Percentiles rank a stretch among this genome's conserved stretches.
Conservation (phyloP, 495 filamentous ascomycete genomes). For the Apiosordaria backusii region DNA sequence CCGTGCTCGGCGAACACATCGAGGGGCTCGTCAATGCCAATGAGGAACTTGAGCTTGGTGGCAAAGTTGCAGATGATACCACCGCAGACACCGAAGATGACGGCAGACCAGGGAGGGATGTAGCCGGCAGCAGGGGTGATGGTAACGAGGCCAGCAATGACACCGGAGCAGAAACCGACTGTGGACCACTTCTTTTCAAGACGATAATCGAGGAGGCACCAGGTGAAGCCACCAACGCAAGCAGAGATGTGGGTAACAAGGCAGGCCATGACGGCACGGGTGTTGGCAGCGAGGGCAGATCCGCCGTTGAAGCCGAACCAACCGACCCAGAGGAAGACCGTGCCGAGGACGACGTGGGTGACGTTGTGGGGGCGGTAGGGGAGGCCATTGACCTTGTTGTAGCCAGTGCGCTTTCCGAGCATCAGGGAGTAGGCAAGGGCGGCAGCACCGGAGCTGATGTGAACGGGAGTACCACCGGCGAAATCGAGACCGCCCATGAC, state of each 20-base stretch:
- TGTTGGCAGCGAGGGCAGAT: slow-evolving; percentile 81
- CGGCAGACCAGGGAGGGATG: slow-evolving; percentile 86
- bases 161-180: slow-evolving; percentile 95
- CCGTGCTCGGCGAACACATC: slow-evolving; percentile 95
- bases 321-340: slow-evolving; percentile 97
- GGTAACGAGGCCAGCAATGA: slow-evolving; percentile 87
- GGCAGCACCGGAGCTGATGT: slow-evolving; percentile 86
- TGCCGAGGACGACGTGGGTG: slow-evolving; percentile 93
- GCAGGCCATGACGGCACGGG: slow-evolving; percentile 77
- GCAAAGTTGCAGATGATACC: slow-evolving; percentile 89
- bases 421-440: slow-evolving; percentile 89
- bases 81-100: slow-evolving; percentile 84
- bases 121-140: slow-evolving; percentile 92
- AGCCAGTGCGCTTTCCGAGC: slow-evolving; percentile 84
- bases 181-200: slow-evolving; percentile 96
- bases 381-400: slow-evolving; percentile 76
- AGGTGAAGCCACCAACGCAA: slow-evolving; percentile 87
- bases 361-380: slow-evolving; percentile 98
- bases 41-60: slow-evolving; percentile 91
- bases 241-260: slow-evolving; percentile 72
- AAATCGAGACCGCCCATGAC: slow-evolving; percentile 88
- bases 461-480: slow-evolving; percentile 92
- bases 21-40: slow-evolving; percentile 84
- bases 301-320: slow-evolving; percentile 99
- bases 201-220: slow-evolving; percentile 93